Conservation (phyloP, 177 flowering plant genomes). For the Tripterygium wilfordii region DNA sequence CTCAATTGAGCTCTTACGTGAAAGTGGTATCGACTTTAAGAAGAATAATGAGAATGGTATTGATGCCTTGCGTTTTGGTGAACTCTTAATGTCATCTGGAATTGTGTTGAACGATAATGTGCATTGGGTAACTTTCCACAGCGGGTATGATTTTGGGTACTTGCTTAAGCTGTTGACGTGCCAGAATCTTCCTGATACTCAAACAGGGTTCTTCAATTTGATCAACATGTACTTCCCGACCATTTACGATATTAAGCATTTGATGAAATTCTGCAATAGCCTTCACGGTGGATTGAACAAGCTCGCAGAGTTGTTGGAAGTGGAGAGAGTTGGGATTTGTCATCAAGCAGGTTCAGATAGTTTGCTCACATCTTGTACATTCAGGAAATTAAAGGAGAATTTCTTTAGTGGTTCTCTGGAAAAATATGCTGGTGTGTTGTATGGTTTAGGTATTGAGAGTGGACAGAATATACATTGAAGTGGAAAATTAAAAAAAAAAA, state of each 20-base stretch:
- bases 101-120: too few species aligned
- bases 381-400: conserved; percentile 21
- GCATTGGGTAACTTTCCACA: conserved; percentile 31
- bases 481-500: neutral
- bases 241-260: conserved; percentile 25
- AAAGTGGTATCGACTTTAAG: conserved; percentile 25
- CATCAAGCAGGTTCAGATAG: too few species aligned
- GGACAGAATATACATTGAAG: conserved; percentile 6
- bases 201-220: conserved; percentile 20
- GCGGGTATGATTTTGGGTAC: conserved; percentile 31
- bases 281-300: too few species aligned
- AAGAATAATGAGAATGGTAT: conserved; percentile 22
- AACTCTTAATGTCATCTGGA: conserved; percentile 31
- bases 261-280: too few species aligned
- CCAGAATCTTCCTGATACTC: conserved; percentile 22
- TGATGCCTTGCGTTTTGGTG: conserved; percentile 21
- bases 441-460: too few species aligned
- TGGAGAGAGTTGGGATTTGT: conserved; percentile 24
- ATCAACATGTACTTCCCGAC: conserved; percentile 24
- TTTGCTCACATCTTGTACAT: conserved; percentile 23
- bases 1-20: conserved; percentile 25
- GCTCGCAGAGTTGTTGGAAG: conserved; percentile 25
- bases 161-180: conserved; percentile 30
- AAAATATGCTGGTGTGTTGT: too few species aligned
- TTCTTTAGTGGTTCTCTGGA: conserved; percentile 22